Percentiles rank a stretch among this genome's conserved stretches.
These are phyloP conservation scores for Ploettnerulaceae sp. DNA, from an alignment of 2,329 filamentous ascomycete species.

Conservation along the genomic window DNA sequence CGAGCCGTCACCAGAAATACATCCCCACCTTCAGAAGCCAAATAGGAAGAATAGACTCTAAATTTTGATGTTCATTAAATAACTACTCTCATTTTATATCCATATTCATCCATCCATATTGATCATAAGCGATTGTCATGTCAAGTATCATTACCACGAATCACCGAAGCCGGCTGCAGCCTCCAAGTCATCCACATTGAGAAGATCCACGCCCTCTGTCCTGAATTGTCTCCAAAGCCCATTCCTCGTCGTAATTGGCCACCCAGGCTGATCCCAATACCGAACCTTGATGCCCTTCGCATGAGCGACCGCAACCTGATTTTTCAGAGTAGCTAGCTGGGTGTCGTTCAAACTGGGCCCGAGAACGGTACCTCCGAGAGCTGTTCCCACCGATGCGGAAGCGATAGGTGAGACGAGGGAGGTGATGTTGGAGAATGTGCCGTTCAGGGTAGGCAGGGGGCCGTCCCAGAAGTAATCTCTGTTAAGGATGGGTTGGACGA, in stretches of 20 bases:
- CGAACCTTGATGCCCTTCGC: slow-evolving; percentile 45
- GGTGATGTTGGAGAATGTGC: slow-evolving; percentile 29
- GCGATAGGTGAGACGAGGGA: slow-evolving; percentile 38
- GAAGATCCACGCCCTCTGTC: slow-evolving; percentile 51
- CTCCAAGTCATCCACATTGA: slow-evolving; percentile 56
- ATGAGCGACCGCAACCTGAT: slow-evolving; percentile 44
- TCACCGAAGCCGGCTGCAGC: slow-evolving; percentile 26
- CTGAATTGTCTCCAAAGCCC: slow-evolving; percentile 50
- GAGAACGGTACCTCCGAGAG: slow-evolving; percentile 45
- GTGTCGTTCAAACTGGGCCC: slow-evolving; percentile 42
- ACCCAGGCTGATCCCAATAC: slow-evolving; percentile 56
- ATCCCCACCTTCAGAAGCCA: too few relatives aligned
- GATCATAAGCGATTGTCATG: too few relatives aligned
- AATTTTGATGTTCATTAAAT: too few relatives aligned
- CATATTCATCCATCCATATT: too few relatives aligned
- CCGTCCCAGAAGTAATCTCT: slow-evolving; percentile 58
- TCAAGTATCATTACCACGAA: slow-evolving; percentile 18
- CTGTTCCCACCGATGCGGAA: slow-evolving; percentile 49
- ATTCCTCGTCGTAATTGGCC: slow-evolving; percentile 50
- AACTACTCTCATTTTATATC: too few relatives aligned
- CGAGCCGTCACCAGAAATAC: too few relatives aligned
- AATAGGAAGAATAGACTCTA: too few relatives aligned
- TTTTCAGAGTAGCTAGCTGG: slow-evolving; percentile 41
- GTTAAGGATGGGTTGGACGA: slow-evolving; percentile 41
- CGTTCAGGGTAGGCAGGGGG: slow-evolving; percentile 28